Conservation (phyloP, 805 yeast genomes). For the Yueomyces sinensis region DNA sequence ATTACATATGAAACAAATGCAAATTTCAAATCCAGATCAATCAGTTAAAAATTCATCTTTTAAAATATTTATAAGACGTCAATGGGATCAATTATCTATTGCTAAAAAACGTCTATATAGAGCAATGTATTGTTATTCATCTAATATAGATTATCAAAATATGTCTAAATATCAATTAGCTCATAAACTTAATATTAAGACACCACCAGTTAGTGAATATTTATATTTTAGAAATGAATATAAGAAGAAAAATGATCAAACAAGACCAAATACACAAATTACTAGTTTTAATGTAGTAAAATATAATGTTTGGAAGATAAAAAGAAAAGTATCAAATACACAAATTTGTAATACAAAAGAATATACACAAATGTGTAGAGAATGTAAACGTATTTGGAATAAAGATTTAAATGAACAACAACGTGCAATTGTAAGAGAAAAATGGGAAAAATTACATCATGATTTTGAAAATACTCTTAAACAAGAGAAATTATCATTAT, state of each 20-base stretch:
- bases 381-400: slow-evolving; percentile 15
- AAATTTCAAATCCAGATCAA: slow-evolving; percentile 3
- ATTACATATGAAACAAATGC: slow-evolving; percentile 6
- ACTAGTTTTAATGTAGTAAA: too few species aligned
- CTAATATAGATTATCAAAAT: slow-evolving; percentile 5
- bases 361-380: slow-evolving; percentile 15
- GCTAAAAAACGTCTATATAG: slow-evolving; percentile 13
- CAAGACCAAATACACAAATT: too few species aligned
- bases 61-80: slow-evolving; percentile 9
- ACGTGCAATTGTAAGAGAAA: slow-evolving; percentile 6
- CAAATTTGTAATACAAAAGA: slow-evolving; percentile 1
- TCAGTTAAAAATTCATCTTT: slow-evolving; percentile 7
- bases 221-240: slow-evolving; percentile 14
- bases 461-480: slow-evolving; percentile 6
- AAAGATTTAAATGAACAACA: slow-evolving; percentile 9
- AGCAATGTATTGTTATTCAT: slow-evolving; percentile 12
- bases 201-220: slow-evolving; percentile 15
- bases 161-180: slow-evolving; percentile 13
- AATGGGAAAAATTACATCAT: slow-evolving; percentile 5
- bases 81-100: slow-evolving; percentile 13
- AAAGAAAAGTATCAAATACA: background rate
- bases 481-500: slow-evolving; percentile 7
- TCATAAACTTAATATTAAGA: slow-evolving; percentile 10
- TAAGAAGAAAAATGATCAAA: slow-evolving; percentile 8
- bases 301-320: too few species aligned